Evolutionary conservation across 1,139 yeast species (phyloP).

Genomic region (Candida sanyaensis): DNA sequence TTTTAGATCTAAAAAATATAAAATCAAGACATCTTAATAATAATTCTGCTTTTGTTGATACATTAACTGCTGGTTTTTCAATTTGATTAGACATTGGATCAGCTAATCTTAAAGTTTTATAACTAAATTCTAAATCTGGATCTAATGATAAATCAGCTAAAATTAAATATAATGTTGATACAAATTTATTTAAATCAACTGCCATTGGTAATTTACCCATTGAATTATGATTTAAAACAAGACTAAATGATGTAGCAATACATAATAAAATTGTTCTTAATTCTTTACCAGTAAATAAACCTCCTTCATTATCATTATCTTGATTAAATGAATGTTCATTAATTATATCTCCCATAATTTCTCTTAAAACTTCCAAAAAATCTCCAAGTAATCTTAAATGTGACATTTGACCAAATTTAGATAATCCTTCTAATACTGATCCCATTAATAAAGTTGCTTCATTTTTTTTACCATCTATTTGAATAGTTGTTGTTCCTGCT

Average conservation of each 20-base stretch:
- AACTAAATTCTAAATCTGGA: slow-evolving; percentile 83
- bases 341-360: slow-evolving; percentile 57
- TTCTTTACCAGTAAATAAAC: slow-evolving; percentile 34
- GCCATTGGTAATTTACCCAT: slow-evolving; percentile 56
- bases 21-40: slow-evolving; percentile 75
- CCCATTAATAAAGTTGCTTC: slow-evolving; percentile 66
- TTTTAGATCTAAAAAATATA: slow-evolving; percentile 73
- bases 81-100: slow-evolving; percentile 60
- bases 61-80: slow-evolving; percentile 72
- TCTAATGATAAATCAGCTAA: slow-evolving; percentile 72
- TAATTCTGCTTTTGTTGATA: slow-evolving; percentile 87
- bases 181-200: slow-evolving; percentile 70
- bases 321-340: slow-evolving; percentile 32
- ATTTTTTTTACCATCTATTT: slow-evolving; percentile 39
- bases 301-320: slow-evolving; percentile 29
- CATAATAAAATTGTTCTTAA: slow-evolving; percentile 78
- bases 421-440: slow-evolving; percentile 85
- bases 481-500: slow-evolving; percentile 28
- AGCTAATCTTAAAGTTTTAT: slow-evolving; percentile 73
- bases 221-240: slow-evolving; percentile 72
- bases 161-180: slow-evolving; percentile 68
- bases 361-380: slow-evolving; percentile 83
- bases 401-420: slow-evolving; percentile 88
- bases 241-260: slow-evolving; percentile 83
- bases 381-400: slow-evolving; percentile 92